Percentiles rank a stretch among this genome's conserved stretches.
Conservation (phyloP, 306 rosid genomes). For the Trifolium dubium region DNA sequence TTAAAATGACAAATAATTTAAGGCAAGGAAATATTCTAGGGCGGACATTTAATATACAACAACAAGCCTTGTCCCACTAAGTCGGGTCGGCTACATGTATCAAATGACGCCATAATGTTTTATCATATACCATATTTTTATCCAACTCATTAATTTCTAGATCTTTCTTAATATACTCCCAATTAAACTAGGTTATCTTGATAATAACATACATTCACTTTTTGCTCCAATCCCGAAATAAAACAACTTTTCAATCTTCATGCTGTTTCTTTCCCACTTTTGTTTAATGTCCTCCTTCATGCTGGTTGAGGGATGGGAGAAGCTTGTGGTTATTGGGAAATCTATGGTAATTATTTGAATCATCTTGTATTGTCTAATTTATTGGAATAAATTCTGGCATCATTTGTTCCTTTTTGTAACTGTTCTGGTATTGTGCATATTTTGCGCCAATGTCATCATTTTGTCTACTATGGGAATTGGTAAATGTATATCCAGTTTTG, state of each 20-base stretch:
- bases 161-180: too few species aligned
- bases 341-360: conserved; percentile 22
- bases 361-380: conserved; percentile 4
- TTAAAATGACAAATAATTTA: not conserved
- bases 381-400: not conserved
- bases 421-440: conserved; percentile 25
- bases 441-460: not conserved
- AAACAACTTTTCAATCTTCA: conserved; percentile 2
- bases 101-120: too few species aligned
- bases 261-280: not conserved
- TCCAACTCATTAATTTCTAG: too few species aligned
- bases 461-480: conserved; percentile 12
- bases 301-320: not conserved
- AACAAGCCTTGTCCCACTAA: too few species aligned
- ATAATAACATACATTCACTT: conserved; percentile 16
- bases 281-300: not conserved
- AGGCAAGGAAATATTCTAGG: not conserved
- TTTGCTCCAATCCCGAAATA: conserved; percentile 4
- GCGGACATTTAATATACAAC: not conserved
- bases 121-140: too few species aligned
- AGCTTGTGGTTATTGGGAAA: conserved; percentile 6
- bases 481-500: not conserved
- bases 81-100: too few species aligned
- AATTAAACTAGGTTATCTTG: conserved; percentile 2
- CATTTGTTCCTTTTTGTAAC: conserved; percentile 2